Conservation (phyloP, 1,284 basidiomycete genomes). For the Ceratobasidium sp. region DNA sequence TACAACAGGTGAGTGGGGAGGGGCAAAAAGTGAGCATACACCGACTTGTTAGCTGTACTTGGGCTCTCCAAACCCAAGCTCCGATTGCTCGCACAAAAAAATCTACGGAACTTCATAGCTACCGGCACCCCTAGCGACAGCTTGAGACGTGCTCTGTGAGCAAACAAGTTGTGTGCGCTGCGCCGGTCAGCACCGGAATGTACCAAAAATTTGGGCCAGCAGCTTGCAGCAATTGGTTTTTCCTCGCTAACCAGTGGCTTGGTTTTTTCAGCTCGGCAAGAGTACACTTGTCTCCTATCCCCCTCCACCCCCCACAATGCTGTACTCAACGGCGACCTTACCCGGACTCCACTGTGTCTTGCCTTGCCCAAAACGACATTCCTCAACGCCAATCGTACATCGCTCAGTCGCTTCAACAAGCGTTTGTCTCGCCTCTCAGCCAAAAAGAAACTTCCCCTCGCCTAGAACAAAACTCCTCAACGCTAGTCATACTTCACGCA, state of each 20-base stretch:
- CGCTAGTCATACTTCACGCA: background rate
- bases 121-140: too few relatives aligned
- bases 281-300: background rate
- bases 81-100: background rate
- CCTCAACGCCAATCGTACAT: too few relatives aligned
- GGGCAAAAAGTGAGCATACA: background rate
- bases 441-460: too few relatives aligned
- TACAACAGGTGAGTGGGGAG: background rate
- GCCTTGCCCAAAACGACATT: background rate
- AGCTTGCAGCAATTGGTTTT: background rate
- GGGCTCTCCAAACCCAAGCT: background rate
- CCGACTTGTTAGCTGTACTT: background rate
- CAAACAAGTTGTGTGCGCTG: too few relatives aligned
- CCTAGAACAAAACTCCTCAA: too few relatives aligned
- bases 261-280: background rate
- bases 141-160: too few relatives aligned
- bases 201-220: too few relatives aligned
- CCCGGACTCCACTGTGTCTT: background rate
- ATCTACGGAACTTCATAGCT: background rate
- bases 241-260: background rate
- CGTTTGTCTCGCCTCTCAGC: too few relatives aligned
- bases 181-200: too few relatives aligned
- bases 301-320: conserved; percentile 2
- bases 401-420: too few relatives aligned
- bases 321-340: background rate